These are phyloP conservation scores for Pythium brassicae DNA, from an alignment of 352 stramenopile species.

Conservation along the genomic window DNA sequence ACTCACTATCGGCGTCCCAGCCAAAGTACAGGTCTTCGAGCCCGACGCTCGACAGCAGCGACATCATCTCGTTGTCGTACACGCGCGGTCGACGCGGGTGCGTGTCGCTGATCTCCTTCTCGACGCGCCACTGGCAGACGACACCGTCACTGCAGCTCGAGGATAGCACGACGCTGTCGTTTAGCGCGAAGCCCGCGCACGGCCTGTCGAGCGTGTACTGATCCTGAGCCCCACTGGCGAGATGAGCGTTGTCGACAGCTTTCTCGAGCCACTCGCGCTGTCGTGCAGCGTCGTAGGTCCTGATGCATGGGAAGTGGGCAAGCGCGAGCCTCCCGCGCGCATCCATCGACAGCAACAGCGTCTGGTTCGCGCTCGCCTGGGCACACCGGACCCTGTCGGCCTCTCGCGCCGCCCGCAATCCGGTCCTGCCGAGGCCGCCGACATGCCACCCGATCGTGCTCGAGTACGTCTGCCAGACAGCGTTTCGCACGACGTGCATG, in stretches of 20 bases:
- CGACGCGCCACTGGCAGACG: slow-evolving; percentile 71
- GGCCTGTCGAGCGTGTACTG: not conserved
- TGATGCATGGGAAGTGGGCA: slow-evolving; percentile 18
- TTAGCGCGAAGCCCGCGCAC: slow-evolving; percentile 44
- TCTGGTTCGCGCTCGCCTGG: slow-evolving; percentile 13
- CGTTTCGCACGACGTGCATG: slow-evolving; percentile 31
- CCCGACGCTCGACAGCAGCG: slow-evolving; percentile 18
- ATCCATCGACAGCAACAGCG: slow-evolving; percentile 10
- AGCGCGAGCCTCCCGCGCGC: slow-evolving; percentile 9
- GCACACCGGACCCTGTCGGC: not conserved
- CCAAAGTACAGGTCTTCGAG: slow-evolving; percentile 44
- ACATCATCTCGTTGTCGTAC: slow-evolving; percentile 20
- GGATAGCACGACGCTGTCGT: slow-evolving; percentile 52
- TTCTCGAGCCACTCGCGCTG: slow-evolving; percentile 18
- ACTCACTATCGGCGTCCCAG: slow-evolving; percentile 5
- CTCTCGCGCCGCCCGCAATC: no score
- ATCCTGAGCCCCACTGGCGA: not conserved
- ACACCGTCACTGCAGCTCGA: slow-evolving; percentile 36
- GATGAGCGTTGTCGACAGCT: slow-evolving; percentile 15
- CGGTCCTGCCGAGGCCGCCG: slow-evolving; percentile 9
- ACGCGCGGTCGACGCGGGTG: slow-evolving; percentile 29
- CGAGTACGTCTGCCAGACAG: slow-evolving; percentile 51
- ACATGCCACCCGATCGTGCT: slow-evolving; percentile 45
- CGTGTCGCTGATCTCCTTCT: slow-evolving; percentile 37
- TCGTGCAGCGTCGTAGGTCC: no score